Base-by-base conservation (phyloP, 2,329 filamentous ascomycete species). In the Aspergillus proliferans region DNA sequence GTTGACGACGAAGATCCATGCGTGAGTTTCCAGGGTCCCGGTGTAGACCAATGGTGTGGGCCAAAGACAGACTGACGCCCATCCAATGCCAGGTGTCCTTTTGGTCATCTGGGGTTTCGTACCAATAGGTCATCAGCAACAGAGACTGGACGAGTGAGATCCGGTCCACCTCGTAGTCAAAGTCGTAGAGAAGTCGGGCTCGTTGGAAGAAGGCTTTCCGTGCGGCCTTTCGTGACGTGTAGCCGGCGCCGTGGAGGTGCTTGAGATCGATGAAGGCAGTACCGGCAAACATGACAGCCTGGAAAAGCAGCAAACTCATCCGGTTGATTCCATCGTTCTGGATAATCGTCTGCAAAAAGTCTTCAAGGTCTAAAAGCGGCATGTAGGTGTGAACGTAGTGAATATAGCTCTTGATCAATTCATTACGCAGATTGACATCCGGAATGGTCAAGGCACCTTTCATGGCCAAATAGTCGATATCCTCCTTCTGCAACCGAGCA, bases 51-150 rank as follows among this genome's bases (percentile, higher is more conserved):
- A 96, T 95, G 10, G 91, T 95, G 68, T 95, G 89, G 46, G 90
- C 91, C 43, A 96, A 76, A 10, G 91, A 95, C 51, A 95, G 88
- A 39, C 91, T 92, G 34, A 96, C 88, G 15, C 92, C 92, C 88
- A 96, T 95, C 92, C 91, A 96, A 66, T 96, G 91, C 88, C 92
- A 96, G 42, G 91, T 96, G 67, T 96, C 92, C 69, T 96, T 96
- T 65, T 95, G 89, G 66, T 96, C 92, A 70, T 96, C 90, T 0
- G 91, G 91, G 10, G 89, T 95, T 70, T 96, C 91, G 67, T 96
- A 96, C 87, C 92, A 97, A 68, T 95, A 95, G 3, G 91, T 95
- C 87, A 96, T 91, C 51, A 96, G 78, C 21, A 96, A 77, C 19
- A 96, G 77, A 4, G 88, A 86, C 70, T 96, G 92, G 14, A 96